A percentile compares a stretch with the other conserved stretches of the same genome.
phyloP scores from a whole-genome alignment of 2,329 filamentous ascomycete species.

The Tolypocladium tropicale region DNA sequence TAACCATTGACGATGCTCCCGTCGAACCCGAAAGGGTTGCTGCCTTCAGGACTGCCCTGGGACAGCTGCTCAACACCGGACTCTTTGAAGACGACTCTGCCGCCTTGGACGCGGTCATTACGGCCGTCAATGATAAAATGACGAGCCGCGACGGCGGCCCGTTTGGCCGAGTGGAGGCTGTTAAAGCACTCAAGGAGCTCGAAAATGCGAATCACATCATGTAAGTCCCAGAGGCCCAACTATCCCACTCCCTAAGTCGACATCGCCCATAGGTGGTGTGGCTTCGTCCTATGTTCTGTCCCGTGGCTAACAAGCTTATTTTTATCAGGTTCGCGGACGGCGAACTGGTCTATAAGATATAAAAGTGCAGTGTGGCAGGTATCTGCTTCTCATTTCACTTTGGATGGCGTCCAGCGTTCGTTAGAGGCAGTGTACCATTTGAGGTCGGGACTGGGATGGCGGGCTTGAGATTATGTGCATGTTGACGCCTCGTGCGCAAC shows the following conservation, averaged over 20 bases:
- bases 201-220: slow-evolving; percentile 84
- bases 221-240: slow-evolving; percentile 46
- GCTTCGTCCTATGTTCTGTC: too few species aligned
- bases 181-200: slow-evolving; percentile 69
- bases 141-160: slow-evolving; percentile 38
- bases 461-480: background rate
- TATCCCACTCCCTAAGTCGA: too few species aligned
- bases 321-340: slow-evolving; percentile 45
- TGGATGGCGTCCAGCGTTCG: background rate
- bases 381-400: background rate
- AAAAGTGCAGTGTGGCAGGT: slow-evolving; percentile 7
- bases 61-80: slow-evolving; percentile 68
- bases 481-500: background rate
- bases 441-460: background rate
- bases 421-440: background rate
- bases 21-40: slow-evolving; percentile 55
- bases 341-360: slow-evolving; percentile 62
- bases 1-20: slow-evolving; percentile 31
- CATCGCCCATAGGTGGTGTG: background rate
- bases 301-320: slow-evolving; percentile 12
- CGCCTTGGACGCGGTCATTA: slow-evolving; percentile 61
- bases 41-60: slow-evolving; percentile 70
- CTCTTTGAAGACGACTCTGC: slow-evolving; percentile 86
- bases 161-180: slow-evolving; percentile 64
- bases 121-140: slow-evolving; percentile 67